Evolutionary conservation across 1,139 yeast genomes (phyloP).

Genomic region (Nakaseomyces kungkrabaensis): DNA sequence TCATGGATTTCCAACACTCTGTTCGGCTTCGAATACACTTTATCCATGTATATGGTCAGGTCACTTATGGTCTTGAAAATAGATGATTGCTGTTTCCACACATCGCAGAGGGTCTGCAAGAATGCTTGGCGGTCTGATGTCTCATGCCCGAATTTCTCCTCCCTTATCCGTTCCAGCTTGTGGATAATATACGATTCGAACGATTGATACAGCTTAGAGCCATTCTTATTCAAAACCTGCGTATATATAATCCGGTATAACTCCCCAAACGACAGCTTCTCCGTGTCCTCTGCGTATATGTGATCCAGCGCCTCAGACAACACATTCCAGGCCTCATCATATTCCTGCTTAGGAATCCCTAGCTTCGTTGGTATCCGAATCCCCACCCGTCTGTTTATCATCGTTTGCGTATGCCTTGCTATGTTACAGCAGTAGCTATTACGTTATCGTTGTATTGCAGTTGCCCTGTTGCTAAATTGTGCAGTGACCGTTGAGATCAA

Average conservation of each 20-base stretch:
- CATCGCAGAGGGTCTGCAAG: conserved; percentile 37
- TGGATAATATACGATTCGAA: conserved; percentile 43
- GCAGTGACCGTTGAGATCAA: too few relatives aligned
- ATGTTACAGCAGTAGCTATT: too few relatives aligned
- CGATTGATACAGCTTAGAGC: conserved; percentile 57
- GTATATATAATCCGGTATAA: conserved; percentile 76
- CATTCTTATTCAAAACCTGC: conserved; percentile 65
- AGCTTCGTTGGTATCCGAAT: conserved; percentile 68
- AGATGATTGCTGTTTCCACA: conserved; percentile 70
- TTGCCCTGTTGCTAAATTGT: too few relatives aligned
- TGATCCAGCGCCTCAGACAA: conserved; percentile 67
- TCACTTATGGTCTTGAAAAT: conserved; percentile 78
- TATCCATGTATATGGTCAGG: conserved; percentile 73
- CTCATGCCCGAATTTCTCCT: conserved; percentile 11
- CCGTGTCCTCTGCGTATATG: conserved; percentile 66
- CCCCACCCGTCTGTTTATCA: conserved; percentile 31
- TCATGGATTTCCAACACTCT: conserved; percentile 63
- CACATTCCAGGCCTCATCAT: conserved; percentile 54
- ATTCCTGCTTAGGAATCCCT: conserved; percentile 13
- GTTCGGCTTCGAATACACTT: conserved; percentile 73
- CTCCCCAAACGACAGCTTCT: conserved; percentile 72
- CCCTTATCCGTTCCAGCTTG: conserved; percentile 37
- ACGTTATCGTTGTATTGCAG: too few relatives aligned
- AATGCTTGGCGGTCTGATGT: conserved; percentile 26
- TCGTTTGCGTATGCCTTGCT: neutral